phyloP scores from a whole-genome alignment of 805 yeast genomes.

The Scheffersomyces ergatensis region DNA sequence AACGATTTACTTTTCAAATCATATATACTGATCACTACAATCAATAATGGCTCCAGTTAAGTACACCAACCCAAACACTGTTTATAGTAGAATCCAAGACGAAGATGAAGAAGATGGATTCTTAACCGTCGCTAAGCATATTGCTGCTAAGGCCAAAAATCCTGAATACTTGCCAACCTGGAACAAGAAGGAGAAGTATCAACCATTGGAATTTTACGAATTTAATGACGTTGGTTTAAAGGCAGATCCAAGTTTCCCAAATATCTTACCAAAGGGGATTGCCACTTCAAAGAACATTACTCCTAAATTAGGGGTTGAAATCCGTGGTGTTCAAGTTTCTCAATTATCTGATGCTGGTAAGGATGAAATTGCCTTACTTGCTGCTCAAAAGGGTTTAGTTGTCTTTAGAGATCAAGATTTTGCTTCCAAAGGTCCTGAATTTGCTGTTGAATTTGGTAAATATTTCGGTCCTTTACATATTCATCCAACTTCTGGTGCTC shows the following conservation, averaged over 20 bases:
- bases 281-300: constrained; percentile 42
- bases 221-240: constrained; percentile 56
- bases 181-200: constrained; percentile 40
- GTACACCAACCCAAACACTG: constrained; percentile 6
- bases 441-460: constrained; percentile 28
- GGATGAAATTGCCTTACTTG: constrained; percentile 65
- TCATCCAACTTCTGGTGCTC: constrained; percentile 46
- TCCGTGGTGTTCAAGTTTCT: constrained; percentile 58
- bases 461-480: constrained; percentile 41
- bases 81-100: constrained; percentile 4
- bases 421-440: constrained; percentile 33
- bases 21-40: no score
- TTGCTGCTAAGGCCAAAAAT: constrained; percentile 2
- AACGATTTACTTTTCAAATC: no score
- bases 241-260: constrained; percentile 54
- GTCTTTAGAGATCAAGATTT: constrained; percentile 67
- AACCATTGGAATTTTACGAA: constrained; percentile 51
- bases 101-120: constrained; percentile 8
- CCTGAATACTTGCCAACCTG: constrained; percentile 29
- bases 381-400: constrained; percentile 67
- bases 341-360: constrained; percentile 50
- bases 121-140: constrained; percentile 8
- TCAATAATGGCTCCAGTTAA: constrained; percentile 10
- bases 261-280: constrained; percentile 42
- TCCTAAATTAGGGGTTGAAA: constrained; percentile 70